Percentiles rank a stretch among this genome's conserved stretches.
These are phyloP conservation scores for Hypseocharis bilobata DNA, from an alignment of 441 rosid genomes.

Conservation along the genomic window DNA sequence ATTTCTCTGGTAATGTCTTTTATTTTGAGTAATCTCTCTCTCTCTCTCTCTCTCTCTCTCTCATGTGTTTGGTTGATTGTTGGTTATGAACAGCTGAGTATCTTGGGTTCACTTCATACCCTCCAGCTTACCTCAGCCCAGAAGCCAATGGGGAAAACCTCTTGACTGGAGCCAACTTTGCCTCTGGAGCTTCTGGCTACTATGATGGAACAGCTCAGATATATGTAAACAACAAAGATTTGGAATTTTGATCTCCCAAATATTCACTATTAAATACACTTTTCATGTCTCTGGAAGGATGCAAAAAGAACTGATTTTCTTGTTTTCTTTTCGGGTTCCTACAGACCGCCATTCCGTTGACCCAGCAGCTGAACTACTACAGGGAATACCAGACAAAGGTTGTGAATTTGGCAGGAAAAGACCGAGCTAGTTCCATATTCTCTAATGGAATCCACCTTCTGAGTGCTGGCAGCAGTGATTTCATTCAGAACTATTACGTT, in stretches of 20 bases:
- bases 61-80: conserved; percentile 1
- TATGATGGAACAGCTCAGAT: conserved; percentile 58
- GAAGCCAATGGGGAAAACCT: conserved; percentile 49
- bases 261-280: too few species aligned
- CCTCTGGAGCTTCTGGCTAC: conserved; percentile 82
- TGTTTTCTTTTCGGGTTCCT: conserved; percentile 19
- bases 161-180: conserved; percentile 75
- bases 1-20: too few species aligned
- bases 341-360: conserved; percentile 64
- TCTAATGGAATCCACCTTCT: conserved; percentile 64
- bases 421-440: conserved; percentile 40
- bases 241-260: too few species aligned
- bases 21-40: too few species aligned
- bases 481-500: conserved; percentile 75
- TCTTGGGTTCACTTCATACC: conserved; percentile 77
- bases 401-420: conserved; percentile 32
- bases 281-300: too few species aligned
- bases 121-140: conserved; percentile 67
- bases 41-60: too few species aligned
- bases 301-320: too few species aligned
- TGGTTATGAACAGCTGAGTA: conserved; percentile 62
- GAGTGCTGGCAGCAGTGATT: conserved; percentile 85
- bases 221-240: conserved; percentile 52
- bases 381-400: conserved; percentile 57
- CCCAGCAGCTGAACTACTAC: conserved; percentile 71